Conservation (phyloP, 495 filamentous ascomycete species). For the Annulohypoxylon moriforme region DNA sequence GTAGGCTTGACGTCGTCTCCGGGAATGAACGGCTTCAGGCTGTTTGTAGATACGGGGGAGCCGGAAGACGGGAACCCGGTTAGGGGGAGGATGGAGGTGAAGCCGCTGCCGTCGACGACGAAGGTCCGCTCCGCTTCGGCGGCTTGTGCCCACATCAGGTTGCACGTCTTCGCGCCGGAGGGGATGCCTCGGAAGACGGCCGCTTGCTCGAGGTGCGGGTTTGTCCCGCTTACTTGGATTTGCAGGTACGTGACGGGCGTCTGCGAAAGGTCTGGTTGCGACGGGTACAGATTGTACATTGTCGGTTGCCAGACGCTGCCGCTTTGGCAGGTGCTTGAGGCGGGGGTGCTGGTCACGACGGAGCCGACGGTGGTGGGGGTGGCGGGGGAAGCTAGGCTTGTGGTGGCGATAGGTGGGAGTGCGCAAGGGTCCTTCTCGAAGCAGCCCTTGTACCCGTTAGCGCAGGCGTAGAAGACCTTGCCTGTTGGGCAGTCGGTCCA, state of each 20-base stretch:
- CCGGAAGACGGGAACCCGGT: constrained; percentile 45
- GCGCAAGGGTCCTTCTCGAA: constrained; percentile 34
- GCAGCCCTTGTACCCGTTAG: constrained; percentile 38
- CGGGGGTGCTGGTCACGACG: not conserved
- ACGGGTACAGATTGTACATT: constrained; percentile 62
- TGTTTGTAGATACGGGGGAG: constrained; percentile 10
- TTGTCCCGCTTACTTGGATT: constrained; percentile 42
- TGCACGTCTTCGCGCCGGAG: constrained; percentile 44
- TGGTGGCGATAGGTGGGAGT: constrained; percentile 23
- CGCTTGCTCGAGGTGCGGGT: constrained; percentile 47
- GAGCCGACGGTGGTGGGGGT: not conserved
- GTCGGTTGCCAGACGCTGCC: constrained; percentile 64
- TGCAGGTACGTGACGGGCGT: constrained; percentile 44
- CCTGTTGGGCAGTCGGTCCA: constrained; percentile 30
- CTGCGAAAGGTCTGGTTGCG: constrained; percentile 59
- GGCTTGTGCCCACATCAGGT: constrained; percentile 51
- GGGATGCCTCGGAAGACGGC: constrained; percentile 50
- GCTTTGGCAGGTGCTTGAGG: constrained; percentile 58
- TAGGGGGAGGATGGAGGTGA: constrained; percentile 43
- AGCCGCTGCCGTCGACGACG: constrained; percentile 46
- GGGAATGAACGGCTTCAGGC: constrained; percentile 24
- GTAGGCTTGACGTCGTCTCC: not conserved
- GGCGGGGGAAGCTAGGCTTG: not conserved
- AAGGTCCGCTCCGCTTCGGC: constrained; percentile 47
- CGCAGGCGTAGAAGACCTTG: constrained; percentile 31